Conservation (phyloP, 768 basidiomycete genomes). For the Mycena polygramma region DNA sequence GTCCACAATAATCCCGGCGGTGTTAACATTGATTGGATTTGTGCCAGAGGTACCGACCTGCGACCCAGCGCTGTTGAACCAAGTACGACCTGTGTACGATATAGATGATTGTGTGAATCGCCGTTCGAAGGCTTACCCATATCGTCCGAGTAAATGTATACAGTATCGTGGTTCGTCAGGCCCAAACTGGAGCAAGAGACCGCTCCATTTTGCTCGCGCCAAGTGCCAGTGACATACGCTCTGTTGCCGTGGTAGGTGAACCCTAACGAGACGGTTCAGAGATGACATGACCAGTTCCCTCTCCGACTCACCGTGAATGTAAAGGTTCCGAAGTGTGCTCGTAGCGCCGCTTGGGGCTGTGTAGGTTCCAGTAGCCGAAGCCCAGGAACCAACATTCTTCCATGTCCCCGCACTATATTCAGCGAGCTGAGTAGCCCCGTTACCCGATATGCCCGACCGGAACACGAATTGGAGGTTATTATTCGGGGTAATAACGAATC, state of each 20-base stretch:
- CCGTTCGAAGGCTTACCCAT: slow-evolving; percentile 47
- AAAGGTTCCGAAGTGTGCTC: slow-evolving; percentile 58
- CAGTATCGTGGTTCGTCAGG: slow-evolving; percentile 63
- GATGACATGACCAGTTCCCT: background rate
- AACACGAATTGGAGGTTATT: slow-evolving; percentile 64
- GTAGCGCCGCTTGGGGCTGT: slow-evolving; percentile 56
- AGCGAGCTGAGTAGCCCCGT: slow-evolving; percentile 62
- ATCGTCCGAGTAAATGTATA: slow-evolving; percentile 62
- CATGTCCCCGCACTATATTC: slow-evolving; percentile 58
- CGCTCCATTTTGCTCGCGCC: slow-evolving; percentile 59
- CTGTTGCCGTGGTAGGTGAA: slow-evolving; percentile 56
- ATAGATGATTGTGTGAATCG: background rate
- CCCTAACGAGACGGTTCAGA: slow-evolving; percentile 1
- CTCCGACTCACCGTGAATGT: slow-evolving; percentile 54
- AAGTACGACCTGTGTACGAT: slow-evolving; percentile 52
- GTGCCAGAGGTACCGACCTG: slow-evolving; percentile 56
- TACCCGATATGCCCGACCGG: slow-evolving; percentile 61
- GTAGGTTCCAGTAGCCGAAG: slow-evolving; percentile 58
- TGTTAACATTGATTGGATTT: slow-evolving; percentile 58
- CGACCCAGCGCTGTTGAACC: slow-evolving; percentile 58
- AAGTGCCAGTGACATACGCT: slow-evolving; percentile 60
- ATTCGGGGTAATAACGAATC: slow-evolving; percentile 59
- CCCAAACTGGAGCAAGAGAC: slow-evolving; percentile 59
- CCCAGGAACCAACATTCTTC: slow-evolving; percentile 63
- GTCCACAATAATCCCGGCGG: slow-evolving; percentile 58